Conservation (phyloP, 106 monocot species). For the Dioscorea dumetorum region DNA sequence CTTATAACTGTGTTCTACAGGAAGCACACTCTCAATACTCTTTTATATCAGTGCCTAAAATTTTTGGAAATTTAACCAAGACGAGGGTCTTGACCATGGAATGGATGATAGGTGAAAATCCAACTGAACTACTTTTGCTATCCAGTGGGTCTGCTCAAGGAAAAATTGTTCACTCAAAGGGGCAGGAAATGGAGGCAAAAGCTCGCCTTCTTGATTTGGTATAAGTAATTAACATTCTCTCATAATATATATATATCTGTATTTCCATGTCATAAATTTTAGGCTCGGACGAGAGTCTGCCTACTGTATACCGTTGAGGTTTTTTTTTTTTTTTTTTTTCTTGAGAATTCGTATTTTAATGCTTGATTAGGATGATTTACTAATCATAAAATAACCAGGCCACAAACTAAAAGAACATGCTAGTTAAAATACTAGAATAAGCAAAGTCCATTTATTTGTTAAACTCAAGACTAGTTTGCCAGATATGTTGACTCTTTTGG, state of each 20-base stretch:
- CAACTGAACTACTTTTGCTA: slow-evolving; percentile 44
- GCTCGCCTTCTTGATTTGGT: slow-evolving; percentile 73
- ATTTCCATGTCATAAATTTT: background rate
- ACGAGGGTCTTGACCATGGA: slow-evolving; percentile 86
- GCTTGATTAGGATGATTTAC: background rate
- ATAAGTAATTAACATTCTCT: slow-evolving; percentile 1
- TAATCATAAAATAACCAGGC: background rate
- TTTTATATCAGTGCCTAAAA: slow-evolving; percentile 77
- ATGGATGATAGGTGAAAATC: slow-evolving; percentile 74
- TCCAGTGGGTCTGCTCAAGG: slow-evolving; percentile 25
- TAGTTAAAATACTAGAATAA: background rate
- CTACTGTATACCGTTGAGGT: background rate
- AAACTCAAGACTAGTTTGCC: no score
- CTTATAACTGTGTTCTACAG: slow-evolving; percentile 26
- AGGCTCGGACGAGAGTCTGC: background rate
- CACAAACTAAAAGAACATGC: no score
- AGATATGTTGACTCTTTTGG: no score
- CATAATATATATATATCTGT: background rate
- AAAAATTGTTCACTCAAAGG: slow-evolving; percentile 9
- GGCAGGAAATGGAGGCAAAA: slow-evolving; percentile 50
- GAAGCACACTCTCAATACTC: slow-evolving; percentile 66
- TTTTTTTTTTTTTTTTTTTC: no score
- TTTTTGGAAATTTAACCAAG: slow-evolving; percentile 51
- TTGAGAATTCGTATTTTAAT: background rate
- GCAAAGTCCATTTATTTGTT: no score